Conservation (phyloP, 768 basidiomycete species). For the Mycena galericulata region DNA sequence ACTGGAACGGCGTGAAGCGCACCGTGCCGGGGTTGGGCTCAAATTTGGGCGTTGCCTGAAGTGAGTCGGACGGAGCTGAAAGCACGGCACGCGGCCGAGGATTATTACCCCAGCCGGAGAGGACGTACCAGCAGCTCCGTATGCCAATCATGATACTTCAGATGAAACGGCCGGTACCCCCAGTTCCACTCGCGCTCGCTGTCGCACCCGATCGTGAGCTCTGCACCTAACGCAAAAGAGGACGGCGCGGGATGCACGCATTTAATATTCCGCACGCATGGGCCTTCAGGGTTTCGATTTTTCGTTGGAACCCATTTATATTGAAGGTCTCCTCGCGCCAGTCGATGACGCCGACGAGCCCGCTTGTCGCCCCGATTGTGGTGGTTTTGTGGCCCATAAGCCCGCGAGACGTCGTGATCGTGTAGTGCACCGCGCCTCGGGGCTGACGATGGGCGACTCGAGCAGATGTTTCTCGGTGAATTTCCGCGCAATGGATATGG, state of each 20-base stretch:
- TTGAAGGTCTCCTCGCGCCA: neutral
- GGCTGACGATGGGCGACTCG: neutral
- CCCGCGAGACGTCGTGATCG: neutral
- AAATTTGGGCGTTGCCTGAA: conserved; percentile 1
- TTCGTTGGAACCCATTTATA: neutral
- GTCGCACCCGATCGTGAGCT: neutral
- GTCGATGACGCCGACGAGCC: neutral
- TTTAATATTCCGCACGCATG: neutral
- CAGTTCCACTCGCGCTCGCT: neutral
- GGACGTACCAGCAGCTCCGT: neutral
- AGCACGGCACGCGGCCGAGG: no score
- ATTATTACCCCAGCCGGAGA: no score
- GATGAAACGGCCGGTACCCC: neutral
- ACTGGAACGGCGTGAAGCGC: conserved; percentile 7
- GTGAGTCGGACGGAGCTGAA: neutral
- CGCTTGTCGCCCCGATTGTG: neutral
- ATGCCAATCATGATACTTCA: neutral
- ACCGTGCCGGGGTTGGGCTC: neutral
- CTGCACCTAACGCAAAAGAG: no score
- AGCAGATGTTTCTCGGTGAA: neutral
- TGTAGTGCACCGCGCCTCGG: neutral
- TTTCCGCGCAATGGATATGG: neutral
- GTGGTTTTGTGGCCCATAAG: neutral
- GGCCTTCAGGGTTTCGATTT: neutral
- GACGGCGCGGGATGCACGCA: neutral